phyloP scores from a whole-genome alignment of 1,139 yeast species.

The Petasospora rhodanensis region DNA sequence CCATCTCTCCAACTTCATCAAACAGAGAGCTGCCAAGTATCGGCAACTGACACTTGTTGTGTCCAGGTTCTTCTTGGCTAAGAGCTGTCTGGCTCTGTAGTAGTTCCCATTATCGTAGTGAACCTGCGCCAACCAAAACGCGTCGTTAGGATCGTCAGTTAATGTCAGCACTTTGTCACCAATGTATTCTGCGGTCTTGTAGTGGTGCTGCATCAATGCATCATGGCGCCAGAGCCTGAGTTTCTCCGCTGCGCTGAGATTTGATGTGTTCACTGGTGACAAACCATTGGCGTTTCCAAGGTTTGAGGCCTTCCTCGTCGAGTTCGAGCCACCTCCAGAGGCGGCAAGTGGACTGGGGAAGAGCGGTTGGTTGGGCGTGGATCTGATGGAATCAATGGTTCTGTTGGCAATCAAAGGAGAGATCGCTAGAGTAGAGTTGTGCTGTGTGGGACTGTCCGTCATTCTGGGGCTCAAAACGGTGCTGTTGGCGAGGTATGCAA shows the following conservation, averaged over 20 bases:
- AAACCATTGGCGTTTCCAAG: too few relatives aligned
- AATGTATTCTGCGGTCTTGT: slow-evolving; percentile 81
- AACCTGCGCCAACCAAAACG: slow-evolving; percentile 95
- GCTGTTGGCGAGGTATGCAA: too few relatives aligned
- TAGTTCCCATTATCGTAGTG: slow-evolving; percentile 68
- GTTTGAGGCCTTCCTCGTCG: slow-evolving; percentile 4
- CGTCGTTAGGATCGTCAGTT: slow-evolving; percentile 80
- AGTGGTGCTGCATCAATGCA: slow-evolving; percentile 89
- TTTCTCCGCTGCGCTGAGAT: slow-evolving; percentile 87
- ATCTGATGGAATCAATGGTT: slow-evolving; percentile 21
- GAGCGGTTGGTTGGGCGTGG: slow-evolving; percentile 26
- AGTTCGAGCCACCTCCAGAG: slow-evolving; percentile 2
- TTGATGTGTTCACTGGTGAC: slow-evolving; percentile 33
- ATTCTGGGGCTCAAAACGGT: background rate
- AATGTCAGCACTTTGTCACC: slow-evolving; percentile 87
- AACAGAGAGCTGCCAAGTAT: slow-evolving; percentile 74
- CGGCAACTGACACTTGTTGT: slow-evolving; percentile 64
- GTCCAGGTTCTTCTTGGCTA: slow-evolving; percentile 36
- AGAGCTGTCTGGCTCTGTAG: slow-evolving; percentile 69
- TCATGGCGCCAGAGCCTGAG: slow-evolving; percentile 91
- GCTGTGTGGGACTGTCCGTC: slow-evolving; percentile 32
- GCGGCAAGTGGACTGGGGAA: slow-evolving; percentile 26
- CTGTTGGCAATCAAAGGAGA: slow-evolving; percentile 27
- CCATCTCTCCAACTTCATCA: slow-evolving; percentile 70
- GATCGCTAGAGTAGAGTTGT: slow-evolving; percentile 28